Percentiles rank a stretch among this genome's conserved stretches.
Conservation (phyloP, 371 early-diverging fungal species). For the Mortierella sp. region DNA sequence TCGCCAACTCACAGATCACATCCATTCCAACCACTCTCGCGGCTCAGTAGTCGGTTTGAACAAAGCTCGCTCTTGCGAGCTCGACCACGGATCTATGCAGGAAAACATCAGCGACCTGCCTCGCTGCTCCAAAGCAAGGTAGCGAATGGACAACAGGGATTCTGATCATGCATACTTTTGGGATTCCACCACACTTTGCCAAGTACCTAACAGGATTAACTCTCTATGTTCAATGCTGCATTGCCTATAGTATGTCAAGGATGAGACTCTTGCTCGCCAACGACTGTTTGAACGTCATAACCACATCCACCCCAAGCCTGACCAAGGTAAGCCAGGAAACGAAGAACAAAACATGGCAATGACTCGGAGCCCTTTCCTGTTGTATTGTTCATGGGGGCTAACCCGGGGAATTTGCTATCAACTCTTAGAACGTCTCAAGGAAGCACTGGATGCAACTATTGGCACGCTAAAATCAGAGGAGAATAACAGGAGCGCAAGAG, state of each 20-base stretch:
- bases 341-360: background rate
- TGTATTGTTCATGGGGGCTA: too few species aligned
- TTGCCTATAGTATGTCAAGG: slow-evolving; percentile 28
- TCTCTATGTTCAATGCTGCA: background rate
- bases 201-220: too few species aligned
- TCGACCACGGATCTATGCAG: slow-evolving; percentile 38
- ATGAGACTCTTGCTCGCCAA: slow-evolving; percentile 36
- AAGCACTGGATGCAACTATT: slow-evolving; percentile 40
- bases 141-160: too few species aligned
- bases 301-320: background rate
- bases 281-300: slow-evolving; percentile 22
- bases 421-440: slow-evolving; percentile 19
- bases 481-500: slow-evolving; percentile 10
- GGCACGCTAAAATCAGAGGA: slow-evolving; percentile 27
- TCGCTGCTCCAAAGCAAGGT: slow-evolving; percentile 50
- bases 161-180: too few species aligned
- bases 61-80: slow-evolving; percentile 31
- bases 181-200: too few species aligned
- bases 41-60: slow-evolving; percentile 14
- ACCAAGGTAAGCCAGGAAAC: slow-evolving; percentile 17
- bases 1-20: slow-evolving; percentile 1
- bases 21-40: slow-evolving; percentile 6
- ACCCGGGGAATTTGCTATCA: background rate
- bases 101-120: slow-evolving; percentile 30
- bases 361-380: too few species aligned